Percentiles rank a stretch among this genome's conserved stretches.
These are phyloP conservation scores for Clavispora fructus DNA, from an alignment of 805 yeast species.

Conservation along the genomic window DNA sequence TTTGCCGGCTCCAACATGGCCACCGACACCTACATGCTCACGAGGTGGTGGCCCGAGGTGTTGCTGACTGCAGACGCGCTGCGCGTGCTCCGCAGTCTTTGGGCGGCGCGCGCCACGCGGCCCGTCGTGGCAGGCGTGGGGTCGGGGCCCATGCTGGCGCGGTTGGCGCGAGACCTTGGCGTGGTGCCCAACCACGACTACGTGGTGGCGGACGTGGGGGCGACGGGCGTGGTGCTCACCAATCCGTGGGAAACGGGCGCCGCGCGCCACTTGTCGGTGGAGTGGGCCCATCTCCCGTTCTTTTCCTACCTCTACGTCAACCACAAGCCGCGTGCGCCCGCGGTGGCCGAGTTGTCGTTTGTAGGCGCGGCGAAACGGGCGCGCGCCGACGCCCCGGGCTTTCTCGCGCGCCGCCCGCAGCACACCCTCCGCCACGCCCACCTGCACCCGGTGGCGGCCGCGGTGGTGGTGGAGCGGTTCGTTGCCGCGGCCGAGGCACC, in stretches of 20 bases:
- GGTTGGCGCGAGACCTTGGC: constrained; percentile 27
- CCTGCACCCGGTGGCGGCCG: background rate
- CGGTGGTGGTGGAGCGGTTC: constrained; percentile 1
- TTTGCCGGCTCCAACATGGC: constrained; percentile 74
- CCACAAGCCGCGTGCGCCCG: constrained; percentile 47
- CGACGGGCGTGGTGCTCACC: constrained; percentile 13
- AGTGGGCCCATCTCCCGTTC: constrained; percentile 19
- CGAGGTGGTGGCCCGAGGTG: constrained; percentile 72
- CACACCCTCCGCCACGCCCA: constrained; percentile 14
- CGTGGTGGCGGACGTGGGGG: constrained; percentile 33
- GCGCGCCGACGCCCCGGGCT: background rate
- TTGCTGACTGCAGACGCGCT: background rate
- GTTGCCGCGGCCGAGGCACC: background rate
- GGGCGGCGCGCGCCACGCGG: constrained; percentile 25
- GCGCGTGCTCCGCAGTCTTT: constrained; percentile 16
- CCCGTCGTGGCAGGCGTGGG: constrained; percentile 59
- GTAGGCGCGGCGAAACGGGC: background rate
- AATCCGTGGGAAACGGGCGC: constrained; percentile 33
- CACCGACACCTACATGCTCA: constrained; percentile 56
- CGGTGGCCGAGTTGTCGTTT: background rate
- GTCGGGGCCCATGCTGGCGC: constrained; percentile 44
- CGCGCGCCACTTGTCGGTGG: constrained; percentile 14
- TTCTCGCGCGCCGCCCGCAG: background rate
- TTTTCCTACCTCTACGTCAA: constrained; percentile 57
- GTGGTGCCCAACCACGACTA: constrained; percentile 68